These are phyloP conservation scores for Alternaria sp. DNA, from an alignment of 2,329 filamentous ascomycete genomes.

Conservation along the genomic window DNA sequence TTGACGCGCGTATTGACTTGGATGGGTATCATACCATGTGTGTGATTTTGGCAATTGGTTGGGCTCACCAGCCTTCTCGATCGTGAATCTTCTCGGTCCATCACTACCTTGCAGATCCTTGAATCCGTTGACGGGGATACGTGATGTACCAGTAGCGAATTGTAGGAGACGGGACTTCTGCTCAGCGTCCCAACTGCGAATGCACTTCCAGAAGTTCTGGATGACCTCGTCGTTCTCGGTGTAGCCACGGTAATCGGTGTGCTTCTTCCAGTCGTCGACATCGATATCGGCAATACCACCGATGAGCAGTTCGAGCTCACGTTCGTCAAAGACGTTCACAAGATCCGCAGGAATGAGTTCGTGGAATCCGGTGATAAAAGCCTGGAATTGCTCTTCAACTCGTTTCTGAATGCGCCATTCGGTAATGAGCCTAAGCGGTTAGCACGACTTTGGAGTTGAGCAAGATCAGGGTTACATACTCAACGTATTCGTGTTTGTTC, in stretches of 20 bases:
- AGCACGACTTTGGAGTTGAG: conserved; percentile 9
- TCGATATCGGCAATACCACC: conserved; percentile 99
- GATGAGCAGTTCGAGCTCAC: conserved; percentile 93
- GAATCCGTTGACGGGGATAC: conserved; percentile 99
- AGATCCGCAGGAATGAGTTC: conserved; percentile 96
- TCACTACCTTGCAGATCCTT: conserved; percentile 98
- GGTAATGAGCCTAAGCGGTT: conserved; percentile 74
- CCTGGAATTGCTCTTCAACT: conserved; percentile 97
- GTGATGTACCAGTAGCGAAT: conserved; percentile 95
- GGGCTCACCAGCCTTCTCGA: conserved; percentile 94
- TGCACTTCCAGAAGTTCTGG: conserved; percentile 98
- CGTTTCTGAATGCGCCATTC: conserved; percentile 99
- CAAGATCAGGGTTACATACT: conserved; percentile 60
- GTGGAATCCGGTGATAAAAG: conserved; percentile 96
- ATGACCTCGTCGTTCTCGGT: conserved; percentile 97
- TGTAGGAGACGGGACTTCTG: conserved; percentile 96
- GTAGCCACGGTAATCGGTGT: conserved; percentile 98
- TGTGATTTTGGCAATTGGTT: conserved; percentile 94
- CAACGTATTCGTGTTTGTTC: conserved; percentile 99
- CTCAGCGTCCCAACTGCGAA: conserved; percentile 95
- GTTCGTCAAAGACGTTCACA: conserved; percentile 98
- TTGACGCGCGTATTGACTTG: not conserved
- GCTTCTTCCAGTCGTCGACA: conserved; percentile 99
- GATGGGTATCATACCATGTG: conserved; percentile 76
- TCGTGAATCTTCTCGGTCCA: conserved; percentile 92